Conservation (phyloP, 2,329 filamentous ascomycete species). For the Trichoderma afroharzianum region DNA sequence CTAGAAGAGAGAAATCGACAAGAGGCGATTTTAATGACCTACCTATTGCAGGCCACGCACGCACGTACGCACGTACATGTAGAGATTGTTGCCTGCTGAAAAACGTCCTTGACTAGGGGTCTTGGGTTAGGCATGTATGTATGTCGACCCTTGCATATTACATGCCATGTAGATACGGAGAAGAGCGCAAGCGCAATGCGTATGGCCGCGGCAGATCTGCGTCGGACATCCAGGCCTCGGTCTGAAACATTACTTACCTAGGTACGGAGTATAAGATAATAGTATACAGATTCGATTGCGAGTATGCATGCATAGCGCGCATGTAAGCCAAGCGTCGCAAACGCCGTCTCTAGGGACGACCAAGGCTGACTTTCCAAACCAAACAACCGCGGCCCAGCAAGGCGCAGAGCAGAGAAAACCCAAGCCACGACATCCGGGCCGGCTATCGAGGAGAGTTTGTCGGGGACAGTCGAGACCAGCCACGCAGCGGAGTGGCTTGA, state of each 20-base stretch:
- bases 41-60: background rate
- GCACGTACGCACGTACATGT: background rate
- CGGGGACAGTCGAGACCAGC: background rate
- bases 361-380: background rate
- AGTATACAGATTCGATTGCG: background rate
- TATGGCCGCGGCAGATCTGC: background rate
- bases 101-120: background rate
- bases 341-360: background rate
- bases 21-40: background rate
- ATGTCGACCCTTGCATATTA: background rate
- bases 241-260: background rate
- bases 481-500: background rate
- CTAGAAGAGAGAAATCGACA: background rate
- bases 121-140: background rate
- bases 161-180: background rate
- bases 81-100: background rate
- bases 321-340: background rate
- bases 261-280: background rate
- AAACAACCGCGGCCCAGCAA: background rate
- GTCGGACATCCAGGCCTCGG: background rate
- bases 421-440: background rate
- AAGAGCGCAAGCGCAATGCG: background rate
- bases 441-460: background rate
- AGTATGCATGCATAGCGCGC: background rate
- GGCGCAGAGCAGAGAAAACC: background rate